These are phyloP conservation scores for Alnus rubra DNA, from an alignment of 306 rosid species.

Conservation along the genomic window DNA sequence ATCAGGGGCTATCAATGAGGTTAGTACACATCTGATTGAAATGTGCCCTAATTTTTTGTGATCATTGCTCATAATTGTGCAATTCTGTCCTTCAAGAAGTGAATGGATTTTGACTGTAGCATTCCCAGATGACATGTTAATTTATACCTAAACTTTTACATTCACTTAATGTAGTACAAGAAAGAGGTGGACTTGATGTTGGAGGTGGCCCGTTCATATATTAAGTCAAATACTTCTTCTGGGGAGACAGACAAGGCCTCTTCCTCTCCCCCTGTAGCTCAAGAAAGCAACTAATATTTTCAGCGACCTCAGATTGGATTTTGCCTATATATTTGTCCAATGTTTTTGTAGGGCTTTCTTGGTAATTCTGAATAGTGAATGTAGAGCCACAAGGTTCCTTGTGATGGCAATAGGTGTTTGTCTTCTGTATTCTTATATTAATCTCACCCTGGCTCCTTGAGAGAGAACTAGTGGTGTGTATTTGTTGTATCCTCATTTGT, in stretches of 20 bases:
- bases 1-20: constrained; percentile 90
- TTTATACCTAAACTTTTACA: constrained; percentile 10
- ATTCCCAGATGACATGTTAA: constrained; percentile 4
- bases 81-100: not conserved
- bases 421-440: constrained; percentile 16
- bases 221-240: constrained; percentile 38
- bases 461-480: constrained; percentile 31
- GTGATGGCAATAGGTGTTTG: constrained; percentile 31
- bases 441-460: constrained; percentile 32
- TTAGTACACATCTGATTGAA: constrained; percentile 37
- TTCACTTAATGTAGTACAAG: constrained; percentile 68
- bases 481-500: not conserved
- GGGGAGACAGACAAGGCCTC: constrained; percentile 33
- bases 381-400: constrained; percentile 22
- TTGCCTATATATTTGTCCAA: constrained; percentile 21
- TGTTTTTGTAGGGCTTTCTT: constrained; percentile 2
- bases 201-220: constrained; percentile 65
- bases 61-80: not conserved
- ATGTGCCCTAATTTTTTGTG: not conserved
- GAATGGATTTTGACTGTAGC: not conserved
- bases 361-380: constrained; percentile 24
- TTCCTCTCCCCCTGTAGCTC: constrained; percentile 34
- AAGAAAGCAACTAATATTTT: constrained; percentile 39
- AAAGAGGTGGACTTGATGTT: constrained; percentile 80
- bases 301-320: constrained; percentile 23